Evolutionary conservation across 2,329 filamentous ascomycete genomes (phyloP).

Genomic region (Sporothrix curviconia): DNA sequence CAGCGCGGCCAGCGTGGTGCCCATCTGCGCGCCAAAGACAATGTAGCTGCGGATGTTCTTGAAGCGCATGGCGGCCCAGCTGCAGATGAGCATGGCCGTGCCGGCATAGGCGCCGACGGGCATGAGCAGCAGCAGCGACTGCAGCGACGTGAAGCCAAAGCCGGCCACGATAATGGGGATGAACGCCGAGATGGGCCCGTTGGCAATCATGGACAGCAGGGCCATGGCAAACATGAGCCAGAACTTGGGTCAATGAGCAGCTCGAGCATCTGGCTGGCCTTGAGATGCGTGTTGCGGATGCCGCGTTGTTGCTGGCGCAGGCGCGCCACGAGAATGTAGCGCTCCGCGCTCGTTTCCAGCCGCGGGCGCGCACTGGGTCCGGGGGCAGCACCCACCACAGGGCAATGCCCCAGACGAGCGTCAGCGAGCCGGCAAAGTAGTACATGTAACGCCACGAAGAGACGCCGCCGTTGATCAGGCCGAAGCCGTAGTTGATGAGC

Average conservation of each 20-base stretch:
- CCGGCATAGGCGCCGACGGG: constrained; percentile 32
- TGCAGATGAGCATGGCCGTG: constrained; percentile 33
- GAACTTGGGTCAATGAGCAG: constrained; percentile 29
- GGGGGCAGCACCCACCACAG: constrained; percentile 11
- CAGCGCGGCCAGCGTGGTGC: constrained; percentile 35
- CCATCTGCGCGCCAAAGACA: constrained; percentile 33
- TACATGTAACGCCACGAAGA: constrained; percentile 36
- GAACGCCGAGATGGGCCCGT: constrained; percentile 39
- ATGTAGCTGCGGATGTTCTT: constrained; percentile 23
- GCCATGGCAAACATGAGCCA: constrained; percentile 35
- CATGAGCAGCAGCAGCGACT: constrained; percentile 37
- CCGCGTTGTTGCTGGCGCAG: constrained; percentile 32
- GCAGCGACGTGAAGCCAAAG: constrained; percentile 37
- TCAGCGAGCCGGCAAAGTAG: constrained; percentile 32
- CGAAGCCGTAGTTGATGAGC: constrained; percentile 39
- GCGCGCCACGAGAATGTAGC: constrained; percentile 24
- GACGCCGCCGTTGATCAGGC: constrained; percentile 32
- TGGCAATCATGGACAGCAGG: constrained; percentile 36
- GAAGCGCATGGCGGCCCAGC: constrained; percentile 30
- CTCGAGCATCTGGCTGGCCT: constrained; percentile 36
- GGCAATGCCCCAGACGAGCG: constrained; percentile 30
- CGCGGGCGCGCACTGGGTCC: constrained; percentile 9
- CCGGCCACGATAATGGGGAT: constrained; percentile 39
- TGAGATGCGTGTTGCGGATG: constrained; percentile 38
- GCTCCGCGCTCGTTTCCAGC: constrained; percentile 24